Percentiles rank a stretch among this genome's conserved stretches.
Evolutionary conservation across 192 early-diverging fungal species (phyloP).

Genomic region (Backusella sp.): DNA sequence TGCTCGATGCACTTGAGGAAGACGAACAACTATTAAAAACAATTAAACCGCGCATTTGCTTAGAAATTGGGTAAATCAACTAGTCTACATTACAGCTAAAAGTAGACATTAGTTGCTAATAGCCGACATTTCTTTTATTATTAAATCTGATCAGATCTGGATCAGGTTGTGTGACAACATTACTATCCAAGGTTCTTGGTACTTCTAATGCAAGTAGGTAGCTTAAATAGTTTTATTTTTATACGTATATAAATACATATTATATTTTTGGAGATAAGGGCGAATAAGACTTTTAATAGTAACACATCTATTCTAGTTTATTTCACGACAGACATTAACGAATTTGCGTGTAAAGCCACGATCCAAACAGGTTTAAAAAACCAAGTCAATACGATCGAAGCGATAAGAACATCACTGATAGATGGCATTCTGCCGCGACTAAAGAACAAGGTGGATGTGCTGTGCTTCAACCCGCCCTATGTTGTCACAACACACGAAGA

Average conservation of each 20-base stretch:
- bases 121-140: background rate
- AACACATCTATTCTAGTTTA: slow-evolving; percentile 12
- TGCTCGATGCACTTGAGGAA: slow-evolving; percentile 89
- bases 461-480: slow-evolving; percentile 96
- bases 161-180: slow-evolving; percentile 83
- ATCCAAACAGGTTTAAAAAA: slow-evolving; percentile 60
- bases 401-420: slow-evolving; percentile 63
- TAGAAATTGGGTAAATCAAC: slow-evolving; percentile 79
- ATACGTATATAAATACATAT: no score
- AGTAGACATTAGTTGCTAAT: background rate
- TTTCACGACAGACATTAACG: slow-evolving; percentile 84
- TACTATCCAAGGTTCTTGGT: slow-evolving; percentile 61
- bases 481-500: slow-evolving; percentile 84
- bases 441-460: slow-evolving; percentile 62
- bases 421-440: slow-evolving; percentile 56
- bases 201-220: slow-evolving; percentile 40
- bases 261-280: background rate
- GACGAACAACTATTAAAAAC: slow-evolving; percentile 57
- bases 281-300: background rate
- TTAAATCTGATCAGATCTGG: slow-evolving; percentile 55
- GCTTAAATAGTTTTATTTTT: background rate
- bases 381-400: slow-evolving; percentile 54
- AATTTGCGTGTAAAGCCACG: slow-evolving; percentile 67
- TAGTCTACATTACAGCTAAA: background rate
- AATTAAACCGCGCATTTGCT: slow-evolving; percentile 61